Evolutionary conservation across 1,139 yeast species (phyloP), one percentile per base, ranked within the genome.

Genomic region (Yamadazyma spencermartinsiae): DNA sequence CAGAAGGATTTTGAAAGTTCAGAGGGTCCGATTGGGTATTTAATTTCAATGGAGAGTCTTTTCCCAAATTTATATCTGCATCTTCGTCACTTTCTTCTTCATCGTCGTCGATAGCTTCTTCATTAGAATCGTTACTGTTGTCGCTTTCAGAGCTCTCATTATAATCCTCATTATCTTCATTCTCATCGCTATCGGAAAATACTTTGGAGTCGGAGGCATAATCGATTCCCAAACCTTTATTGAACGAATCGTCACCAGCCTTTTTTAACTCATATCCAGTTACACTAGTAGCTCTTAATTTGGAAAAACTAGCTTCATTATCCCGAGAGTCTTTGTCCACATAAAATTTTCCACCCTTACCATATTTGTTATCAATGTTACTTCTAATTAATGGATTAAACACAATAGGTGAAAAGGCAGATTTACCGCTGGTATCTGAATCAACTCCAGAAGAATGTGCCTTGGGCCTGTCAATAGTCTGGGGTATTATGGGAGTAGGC

Each of bases 301-400:
- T 68, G 1, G 56, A 54, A 13, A 55, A 62, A 2, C 64, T 48
- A 3, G 55, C 44, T 6, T 48, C 51, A 6, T 33, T 15, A 4
- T 47, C 51, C 13, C 37, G 38, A 3, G 33, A 15, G 17, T 70
- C 74, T 37, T 65, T 61, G 6, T 62, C 60, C 7, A 82, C 86
- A 54, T 81, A 86, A 52, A 84, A 88, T 52, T 87, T 84, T 2
- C 96, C 96, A 5, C 96, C 96, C 50, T 77, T 76, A 6, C 86
- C 84, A 51, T 88, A 88, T 52, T 88, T 88, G 40, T 86, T 80
- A 56, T 88, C 96, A 19, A 88, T 82, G 43, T 79, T 80, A 36
- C 79, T 77, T 44, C 80, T 80, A 37, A 87, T 86, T 25, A 82
- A 75, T 0, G 95, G 94, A 50, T 86, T 86, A 61, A 88, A 88